These are phyloP conservation scores for Sonneratia alba DNA, from an alignment of 345 rosid genomes.

Conservation along the genomic window DNA sequence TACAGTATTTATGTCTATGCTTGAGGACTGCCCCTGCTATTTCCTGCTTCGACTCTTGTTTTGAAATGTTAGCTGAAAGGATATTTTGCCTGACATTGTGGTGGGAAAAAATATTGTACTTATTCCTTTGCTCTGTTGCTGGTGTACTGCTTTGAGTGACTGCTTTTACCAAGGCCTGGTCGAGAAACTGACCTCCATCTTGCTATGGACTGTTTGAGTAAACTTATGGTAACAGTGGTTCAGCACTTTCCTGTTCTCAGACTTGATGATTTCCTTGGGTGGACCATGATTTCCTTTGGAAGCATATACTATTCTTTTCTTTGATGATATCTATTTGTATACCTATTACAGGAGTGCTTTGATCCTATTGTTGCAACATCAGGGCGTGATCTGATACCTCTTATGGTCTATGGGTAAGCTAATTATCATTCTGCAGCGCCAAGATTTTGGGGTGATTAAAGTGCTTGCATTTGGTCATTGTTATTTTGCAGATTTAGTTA, in stretches of 20 bases:
- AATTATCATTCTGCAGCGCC: neutral
- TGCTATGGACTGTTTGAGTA: neutral
- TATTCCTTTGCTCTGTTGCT: neutral
- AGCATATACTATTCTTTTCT: neutral
- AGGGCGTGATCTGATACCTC: constrained; percentile 98
- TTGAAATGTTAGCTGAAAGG: neutral
- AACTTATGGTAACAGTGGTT: neutral
- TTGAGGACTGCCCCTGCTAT: neutral
- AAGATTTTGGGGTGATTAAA: neutral
- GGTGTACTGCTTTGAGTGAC: neutral
- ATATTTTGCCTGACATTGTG: neutral
- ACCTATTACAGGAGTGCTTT: constrained; percentile 72
- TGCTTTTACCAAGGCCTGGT: neutral
- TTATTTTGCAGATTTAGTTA: neutral
- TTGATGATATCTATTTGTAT: constrained; percentile 7
- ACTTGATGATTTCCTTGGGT: neutral
- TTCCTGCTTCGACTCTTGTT: neutral
- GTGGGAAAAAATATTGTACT: neutral
- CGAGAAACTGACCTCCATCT: neutral
- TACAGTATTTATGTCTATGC: neutral
- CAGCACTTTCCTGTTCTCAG: neutral
- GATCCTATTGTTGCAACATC: constrained; percentile 79
- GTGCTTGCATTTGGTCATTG: neutral
- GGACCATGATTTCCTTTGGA: neutral
- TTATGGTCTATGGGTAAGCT: constrained; percentile 93